Evolutionary conservation across 768 basidiomycete genomes (phyloP).

Genomic region (Symmetrospora coprosmae): DNA sequence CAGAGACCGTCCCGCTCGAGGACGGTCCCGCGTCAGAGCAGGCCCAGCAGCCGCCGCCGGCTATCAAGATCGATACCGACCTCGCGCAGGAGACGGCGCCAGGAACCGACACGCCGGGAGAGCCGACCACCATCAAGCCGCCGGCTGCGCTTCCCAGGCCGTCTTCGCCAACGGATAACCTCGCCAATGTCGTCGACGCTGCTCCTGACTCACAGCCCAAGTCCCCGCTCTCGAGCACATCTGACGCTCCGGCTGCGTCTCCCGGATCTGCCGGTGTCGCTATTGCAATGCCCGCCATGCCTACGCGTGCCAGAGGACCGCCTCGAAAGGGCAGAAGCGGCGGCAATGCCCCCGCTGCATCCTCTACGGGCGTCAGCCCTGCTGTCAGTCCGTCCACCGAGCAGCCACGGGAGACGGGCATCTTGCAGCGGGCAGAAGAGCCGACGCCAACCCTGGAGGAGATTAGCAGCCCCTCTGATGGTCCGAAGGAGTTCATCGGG

Average conservation of each 20-base stretch:
- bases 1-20: too few species aligned
- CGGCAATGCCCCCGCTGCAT: neutral
- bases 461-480: neutral
- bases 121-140: neutral
- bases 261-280: neutral
- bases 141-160: neutral
- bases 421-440: neutral
- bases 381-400: too few species aligned
- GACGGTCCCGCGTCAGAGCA: neutral
- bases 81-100: neutral
- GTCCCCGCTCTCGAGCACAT: too few species aligned
- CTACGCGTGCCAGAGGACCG: slow-evolving; percentile 10
- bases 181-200: neutral
- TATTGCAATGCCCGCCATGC: slow-evolving; percentile 14
- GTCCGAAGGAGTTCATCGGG: neutral
- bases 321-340: slow-evolving; percentile 8
- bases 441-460: neutral
- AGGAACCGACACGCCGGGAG: neutral
- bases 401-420: neutral
- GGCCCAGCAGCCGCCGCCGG: neutral
- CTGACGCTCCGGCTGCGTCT: neutral
- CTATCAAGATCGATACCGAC: neutral
- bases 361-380: neutral
- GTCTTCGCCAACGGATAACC: neutral
- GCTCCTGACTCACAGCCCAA: too few species aligned